These are phyloP conservation scores for Fusarium mexicanum DNA, from an alignment of 2,329 filamentous ascomycete genomes.

Conservation along the genomic window DNA sequence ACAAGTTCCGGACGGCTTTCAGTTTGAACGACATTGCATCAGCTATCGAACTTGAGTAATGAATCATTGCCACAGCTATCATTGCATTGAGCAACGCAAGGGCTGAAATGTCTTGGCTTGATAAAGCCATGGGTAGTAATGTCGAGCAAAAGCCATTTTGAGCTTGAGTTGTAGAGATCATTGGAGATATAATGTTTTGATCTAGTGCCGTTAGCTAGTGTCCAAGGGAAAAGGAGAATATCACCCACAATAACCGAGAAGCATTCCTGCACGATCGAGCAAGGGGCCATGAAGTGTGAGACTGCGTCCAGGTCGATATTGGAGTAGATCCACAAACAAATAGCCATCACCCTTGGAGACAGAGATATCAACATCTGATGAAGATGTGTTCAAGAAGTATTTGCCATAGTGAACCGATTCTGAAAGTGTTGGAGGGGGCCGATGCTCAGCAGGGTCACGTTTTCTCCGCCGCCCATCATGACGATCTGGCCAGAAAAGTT, in stretches of 20 bases:
- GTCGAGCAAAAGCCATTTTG: background rate
- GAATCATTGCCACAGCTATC: background rate
- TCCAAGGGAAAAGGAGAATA: rapidly evolving
- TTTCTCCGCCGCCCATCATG: background rate
- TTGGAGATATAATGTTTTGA: background rate
- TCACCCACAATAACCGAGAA: background rate
- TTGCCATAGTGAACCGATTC: background rate
- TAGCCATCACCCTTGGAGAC: rapidly evolving
- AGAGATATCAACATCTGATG: background rate
- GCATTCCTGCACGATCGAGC: background rate
- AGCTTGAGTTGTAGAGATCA: background rate
- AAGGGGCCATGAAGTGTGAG: background rate
- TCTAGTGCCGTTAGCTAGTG: background rate
- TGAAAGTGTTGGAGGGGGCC: background rate
- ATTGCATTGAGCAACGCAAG: background rate
- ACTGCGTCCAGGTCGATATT: background rate
- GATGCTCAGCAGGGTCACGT: background rate
- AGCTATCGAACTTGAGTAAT: background rate
- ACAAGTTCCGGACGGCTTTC: background rate
- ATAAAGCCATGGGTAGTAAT: background rate
- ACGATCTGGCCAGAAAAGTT: background rate
- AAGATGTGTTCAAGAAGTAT: background rate
- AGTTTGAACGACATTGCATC: background rate
- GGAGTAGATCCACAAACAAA: background rate
- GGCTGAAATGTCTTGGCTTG: background rate